Base-by-base conservation (phyloP, 1,284 basidiomycete genomes). In the Veloporphyrellus conicus region DNA sequence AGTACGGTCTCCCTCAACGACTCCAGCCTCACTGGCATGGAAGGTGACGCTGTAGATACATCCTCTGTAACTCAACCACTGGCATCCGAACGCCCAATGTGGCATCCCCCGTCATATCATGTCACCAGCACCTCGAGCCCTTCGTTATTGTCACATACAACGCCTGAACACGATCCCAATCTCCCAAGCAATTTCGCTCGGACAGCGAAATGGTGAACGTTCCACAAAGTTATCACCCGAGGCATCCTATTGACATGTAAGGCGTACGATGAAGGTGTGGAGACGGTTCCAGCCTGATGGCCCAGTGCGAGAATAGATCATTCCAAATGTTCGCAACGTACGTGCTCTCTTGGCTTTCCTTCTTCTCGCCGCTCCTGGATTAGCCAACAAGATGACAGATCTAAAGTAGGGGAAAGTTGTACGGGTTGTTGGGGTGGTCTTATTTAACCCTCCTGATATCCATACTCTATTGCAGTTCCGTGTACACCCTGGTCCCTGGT, bases 301-400 rank as follows among this genome's bases (percentile, higher is more conserved):
- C 74, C 2, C 81, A 84, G 40, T 82, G 76, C 58, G 85, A 87
- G 62, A 74, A 84, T 54, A 64, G 76, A 27, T 69, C 72, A 2
- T 74, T 86, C 46, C 76, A 79, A 48, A 54, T 75, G 29, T 72
- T 79, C 20, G 16, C 53, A 34, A 47, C 25, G 54, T 64, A 36
- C 46, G 54, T 45, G 25, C 16, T 10, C 5, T 38, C 6, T 20
- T n/a, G 5, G n/a, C n/a, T n/a, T n/a, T n/a, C n/a, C n/a, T n/a
- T n/a, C n/a, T 12, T 1, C 14, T 14, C 15, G 18, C 11, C 20
- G 18, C 19, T n/a, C 19, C 7, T 4, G n/a, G 31, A 11, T 16
- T 3, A 3, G 14, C 38, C 33, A 36, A 47, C 38, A 14, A 36
- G 29, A 9, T 16, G 20, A 40, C 23, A 45, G 49, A 43, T 34